Evolutionary conservation across 78 protist species (phyloP), one percentile per base, ranked within the genome.

Genomic region (Mantamonas sphyraenae): DNA sequence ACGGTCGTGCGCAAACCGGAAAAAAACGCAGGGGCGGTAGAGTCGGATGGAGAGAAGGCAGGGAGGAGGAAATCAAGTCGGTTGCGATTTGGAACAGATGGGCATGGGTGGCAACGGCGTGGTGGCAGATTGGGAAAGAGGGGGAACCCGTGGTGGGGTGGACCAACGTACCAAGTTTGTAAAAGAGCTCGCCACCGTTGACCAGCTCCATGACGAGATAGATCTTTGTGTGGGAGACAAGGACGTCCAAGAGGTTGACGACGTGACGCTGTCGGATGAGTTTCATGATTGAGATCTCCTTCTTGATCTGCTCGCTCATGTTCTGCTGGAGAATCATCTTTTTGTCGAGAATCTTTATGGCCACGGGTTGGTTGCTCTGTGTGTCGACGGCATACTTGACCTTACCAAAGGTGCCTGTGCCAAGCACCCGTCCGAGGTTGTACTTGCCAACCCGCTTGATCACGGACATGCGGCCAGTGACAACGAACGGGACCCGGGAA

Each of bases 361-460:
- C 84, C 37, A 73, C 72, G 2, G 8, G 20, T 37, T 72, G 66
- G 19, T 57, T 58, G 20, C 39, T 55, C 51, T 72, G 65, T 12
- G 30, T 9, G 37, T 79, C 64, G 22, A 9, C 1, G 17, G 74
- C 76, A 28, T 2, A 24, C 68, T 73, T 79, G 22, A 79, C 84
- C 79, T 76, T 76, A 2, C 81, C 81, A 40, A 70, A 77, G n/a
- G 82, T 62, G 45, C 82, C 82, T 34, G 68, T 76, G 28, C 82
- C 82, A 7, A 77, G 82, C 16, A 76, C 69, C 9, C 50, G 28
- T 1, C 81, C 86, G 39, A 81, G 19, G 26, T 68, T n/a, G 42
- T 81, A 81, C 64, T 73, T 67, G 7, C 81, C 80, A 17, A 81
- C 80, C 14, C 69, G n/a, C n/a, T n/a, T n/a, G n/a, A n/a, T n/a